These are phyloP conservation scores for Botryotinia globosa DNA, from an alignment of 2,329 filamentous ascomycete species.

Conservation along the genomic window DNA sequence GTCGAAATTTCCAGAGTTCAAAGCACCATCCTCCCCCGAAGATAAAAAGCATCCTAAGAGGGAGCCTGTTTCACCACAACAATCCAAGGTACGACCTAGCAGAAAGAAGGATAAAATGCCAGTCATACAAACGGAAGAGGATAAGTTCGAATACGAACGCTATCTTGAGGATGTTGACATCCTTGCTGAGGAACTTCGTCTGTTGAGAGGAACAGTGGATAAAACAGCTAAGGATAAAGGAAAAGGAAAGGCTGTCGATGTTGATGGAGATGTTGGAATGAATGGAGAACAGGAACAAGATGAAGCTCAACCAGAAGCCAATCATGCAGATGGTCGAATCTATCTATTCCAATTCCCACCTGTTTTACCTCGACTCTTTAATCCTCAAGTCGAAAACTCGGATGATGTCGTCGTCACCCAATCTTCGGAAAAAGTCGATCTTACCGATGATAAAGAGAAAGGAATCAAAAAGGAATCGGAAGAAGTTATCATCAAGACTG, in stretches of 20 bases:
- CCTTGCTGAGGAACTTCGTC: slow-evolving; percentile 45
- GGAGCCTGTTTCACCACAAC: not conserved
- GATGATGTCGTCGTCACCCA: slow-evolving; percentile 38
- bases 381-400: slow-evolving; percentile 41
- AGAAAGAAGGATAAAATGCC: slow-evolving; percentile 35
- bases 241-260: slow-evolving; percentile 41
- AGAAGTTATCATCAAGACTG: slow-evolving; percentile 24
- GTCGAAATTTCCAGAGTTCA: slow-evolving; percentile 12
- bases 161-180: slow-evolving; percentile 46
- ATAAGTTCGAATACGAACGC: slow-evolving; percentile 49
- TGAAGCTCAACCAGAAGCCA: slow-evolving; percentile 24
- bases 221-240: slow-evolving; percentile 28
- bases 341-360: slow-evolving; percentile 66
- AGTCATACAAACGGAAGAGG: slow-evolving; percentile 51
- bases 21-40: slow-evolving; percentile 17
- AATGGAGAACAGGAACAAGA: slow-evolving; percentile 24
- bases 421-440: slow-evolving; percentile 25
- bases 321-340: slow-evolving; percentile 50
- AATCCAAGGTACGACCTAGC: not conserved
- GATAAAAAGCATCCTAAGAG: slow-evolving; percentile 14
- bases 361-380: slow-evolving; percentile 53
- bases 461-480: slow-evolving; percentile 28
- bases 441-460: slow-evolving; percentile 29
- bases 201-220: slow-evolving; percentile 32
- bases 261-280: slow-evolving; percentile 42